A percentile compares a stretch with the other conserved stretches of the same genome.
Conservation (phyloP, 2,329 filamentous ascomycete genomes). For the Berkeleyomyces rouxiae region DNA sequence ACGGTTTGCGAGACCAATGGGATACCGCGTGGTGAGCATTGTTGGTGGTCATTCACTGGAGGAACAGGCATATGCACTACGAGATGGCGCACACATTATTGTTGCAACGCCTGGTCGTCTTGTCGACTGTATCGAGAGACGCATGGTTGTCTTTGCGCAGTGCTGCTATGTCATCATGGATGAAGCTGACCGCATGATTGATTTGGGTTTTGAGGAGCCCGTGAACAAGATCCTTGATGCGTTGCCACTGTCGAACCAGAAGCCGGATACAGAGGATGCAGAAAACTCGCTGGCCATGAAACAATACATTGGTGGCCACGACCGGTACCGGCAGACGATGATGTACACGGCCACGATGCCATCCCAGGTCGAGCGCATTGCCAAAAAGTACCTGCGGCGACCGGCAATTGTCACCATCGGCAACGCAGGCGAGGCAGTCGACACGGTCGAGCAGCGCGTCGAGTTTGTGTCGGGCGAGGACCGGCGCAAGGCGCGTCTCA, state of each 20-base stretch:
- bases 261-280: slow-evolving; percentile 83
- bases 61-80: slow-evolving; percentile 77
- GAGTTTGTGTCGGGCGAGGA: slow-evolving; percentile 86
- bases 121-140: slow-evolving; percentile 88
- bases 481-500: slow-evolving; percentile 88
- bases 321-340: slow-evolving; percentile 92
- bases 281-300: slow-evolving; percentile 80
- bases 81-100: slow-evolving; percentile 90
- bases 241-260: slow-evolving; percentile 81
- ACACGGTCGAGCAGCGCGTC: slow-evolving; percentile 93
- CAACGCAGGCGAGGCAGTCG: slow-evolving; percentile 85
- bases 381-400: slow-evolving; percentile 86
- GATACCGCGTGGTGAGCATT: slow-evolving; percentile 89
- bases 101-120: slow-evolving; percentile 97
- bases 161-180: slow-evolving; percentile 99
- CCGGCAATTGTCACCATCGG: slow-evolving; percentile 92
- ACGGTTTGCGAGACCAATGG: slow-evolving; percentile 80
- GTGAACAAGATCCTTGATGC: slow-evolving; percentile 96
- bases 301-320: slow-evolving; percentile 53
- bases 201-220: slow-evolving; percentile 91
- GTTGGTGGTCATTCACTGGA: slow-evolving; percentile 95
- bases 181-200: slow-evolving; percentile 97
- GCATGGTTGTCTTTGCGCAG: slow-evolving; percentile 80
- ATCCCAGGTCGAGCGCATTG: slow-evolving; percentile 76
- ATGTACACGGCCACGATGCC: slow-evolving; percentile 99